phyloP scores from a whole-genome alignment of 2,329 filamentous ascomycete genomes.

The Colletotrichum gigasporum region DNA sequence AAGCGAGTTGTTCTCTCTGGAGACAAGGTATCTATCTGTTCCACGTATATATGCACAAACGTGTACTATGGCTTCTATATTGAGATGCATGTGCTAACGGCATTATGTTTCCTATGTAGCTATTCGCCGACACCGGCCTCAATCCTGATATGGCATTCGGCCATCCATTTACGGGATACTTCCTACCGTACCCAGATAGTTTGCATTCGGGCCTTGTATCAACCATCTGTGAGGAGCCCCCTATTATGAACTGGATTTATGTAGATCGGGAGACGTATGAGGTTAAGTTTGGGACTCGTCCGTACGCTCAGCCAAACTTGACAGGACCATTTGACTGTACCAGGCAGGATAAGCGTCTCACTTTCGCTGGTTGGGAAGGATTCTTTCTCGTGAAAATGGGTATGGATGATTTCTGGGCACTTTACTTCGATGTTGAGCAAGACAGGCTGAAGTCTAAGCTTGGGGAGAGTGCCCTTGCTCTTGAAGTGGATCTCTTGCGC shows the following conservation, averaged over 20 bases:
- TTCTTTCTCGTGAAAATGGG: constrained; percentile 57
- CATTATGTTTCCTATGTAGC: too few species aligned
- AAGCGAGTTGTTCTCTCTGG: constrained; percentile 54
- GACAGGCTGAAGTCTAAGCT: constrained; percentile 56
- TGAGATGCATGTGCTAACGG: too few species aligned
- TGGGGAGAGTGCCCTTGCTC: constrained; percentile 55
- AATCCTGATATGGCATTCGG: constrained; percentile 43
- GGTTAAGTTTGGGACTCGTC: constrained; percentile 56
- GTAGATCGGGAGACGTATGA: constrained; percentile 55
- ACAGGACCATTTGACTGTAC: constrained; percentile 62
- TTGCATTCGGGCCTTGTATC: constrained; percentile 55
- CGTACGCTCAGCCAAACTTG: constrained; percentile 51
- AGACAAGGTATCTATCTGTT: constrained; percentile 45
- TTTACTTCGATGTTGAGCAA: constrained; percentile 59
- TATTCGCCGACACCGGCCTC: constrained; percentile 56
- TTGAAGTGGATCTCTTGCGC: constrained; percentile 64
- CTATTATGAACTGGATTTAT: constrained; percentile 61
- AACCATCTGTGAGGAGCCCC: constrained; percentile 58
- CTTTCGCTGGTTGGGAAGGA: constrained; percentile 58
- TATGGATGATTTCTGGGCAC: constrained; percentile 54
- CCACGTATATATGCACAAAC: not conserved
- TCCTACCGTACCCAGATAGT: constrained; percentile 65
- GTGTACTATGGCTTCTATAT: not conserved
- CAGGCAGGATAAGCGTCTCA: constrained; percentile 59
- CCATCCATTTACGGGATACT: constrained; percentile 66